These are phyloP conservation scores for Sonneratia alba DNA, from an alignment of 345 rosid species.

Conservation along the genomic window DNA sequence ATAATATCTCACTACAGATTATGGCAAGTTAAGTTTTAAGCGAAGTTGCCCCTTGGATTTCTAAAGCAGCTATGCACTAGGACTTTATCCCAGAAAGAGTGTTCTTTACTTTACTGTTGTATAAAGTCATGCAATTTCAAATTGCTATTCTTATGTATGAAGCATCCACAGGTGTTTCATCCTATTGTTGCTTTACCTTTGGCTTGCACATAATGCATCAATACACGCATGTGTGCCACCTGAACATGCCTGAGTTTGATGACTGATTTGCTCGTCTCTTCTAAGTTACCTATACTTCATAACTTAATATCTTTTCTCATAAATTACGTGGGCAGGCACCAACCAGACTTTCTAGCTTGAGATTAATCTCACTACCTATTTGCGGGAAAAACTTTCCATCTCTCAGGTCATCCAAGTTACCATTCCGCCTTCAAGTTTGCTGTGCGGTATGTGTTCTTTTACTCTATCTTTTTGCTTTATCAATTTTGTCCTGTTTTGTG, in stretches of 20 bases:
- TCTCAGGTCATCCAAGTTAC: slow-evolving; percentile 16
- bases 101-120: background rate
- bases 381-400: slow-evolving; percentile 15
- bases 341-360: slow-evolving; percentile 16
- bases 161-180: background rate
- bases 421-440: slow-evolving; percentile 15
- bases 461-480: background rate
- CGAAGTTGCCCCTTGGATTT: too few species aligned
- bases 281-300: background rate
- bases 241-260: background rate
- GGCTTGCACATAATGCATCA: background rate
- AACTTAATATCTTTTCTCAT: background rate
- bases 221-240: background rate
- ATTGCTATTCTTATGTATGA: background rate
- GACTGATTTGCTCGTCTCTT: background rate
- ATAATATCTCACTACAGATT: too few species aligned
- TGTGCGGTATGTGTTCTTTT: slow-evolving; percentile 21
- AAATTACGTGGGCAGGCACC: slow-evolving; percentile 7
- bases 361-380: slow-evolving; percentile 18
- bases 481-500: too few species aligned
- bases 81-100: background rate
- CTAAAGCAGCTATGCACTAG: background rate
- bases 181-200: background rate
- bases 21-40: too few species aligned
- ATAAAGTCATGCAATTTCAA: background rate